Percentiles rank a stretch among this genome's conserved stretches.
Evolutionary conservation across 441 rosid species (phyloP).

Genomic region (Syzygium malaccense): DNA sequence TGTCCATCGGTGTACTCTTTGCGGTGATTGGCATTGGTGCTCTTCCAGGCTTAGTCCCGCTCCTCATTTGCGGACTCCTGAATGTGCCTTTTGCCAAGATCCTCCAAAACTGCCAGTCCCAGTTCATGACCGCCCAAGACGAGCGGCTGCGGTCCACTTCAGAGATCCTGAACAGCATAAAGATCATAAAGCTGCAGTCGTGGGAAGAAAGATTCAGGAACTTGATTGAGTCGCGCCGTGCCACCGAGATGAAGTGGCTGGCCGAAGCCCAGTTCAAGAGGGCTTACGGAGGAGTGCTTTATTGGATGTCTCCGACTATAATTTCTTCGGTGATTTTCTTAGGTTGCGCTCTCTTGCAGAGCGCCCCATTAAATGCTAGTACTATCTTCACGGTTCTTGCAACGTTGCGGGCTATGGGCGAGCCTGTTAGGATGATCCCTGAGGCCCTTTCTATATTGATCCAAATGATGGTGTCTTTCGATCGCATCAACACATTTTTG

Average conservation of each 20-base stretch:
- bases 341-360: conserved; percentile 53
- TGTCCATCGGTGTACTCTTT: conserved; percentile 52
- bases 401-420: conserved; percentile 56
- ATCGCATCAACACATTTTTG: conserved; percentile 56
- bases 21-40: conserved; percentile 72
- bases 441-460: conserved; percentile 78
- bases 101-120: conserved; percentile 59
- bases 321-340: conserved; percentile 65
- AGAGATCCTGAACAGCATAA: conserved; percentile 78
- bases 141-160: conserved; percentile 67
- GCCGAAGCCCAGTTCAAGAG: conserved; percentile 46
- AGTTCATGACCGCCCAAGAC: conserved; percentile 76
- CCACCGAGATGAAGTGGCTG: conserved; percentile 72
- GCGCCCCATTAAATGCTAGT: conserved; percentile 73
- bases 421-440: conserved; percentile 78
- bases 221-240: conserved; percentile 53
- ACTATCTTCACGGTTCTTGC: conserved; percentile 88
- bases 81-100: conserved; percentile 76
- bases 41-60: conserved; percentile 61
- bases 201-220: conserved; percentile 85
- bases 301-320: conserved; percentile 78
- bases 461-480: conserved; percentile 74
- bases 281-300: conserved; percentile 42
- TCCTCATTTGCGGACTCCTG: conserved; percentile 51
- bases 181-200: conserved; percentile 83